Evolutionary conservation across 768 basidiomycete species (phyloP).

Genomic region (Dacryopinax spathularia): DNA sequence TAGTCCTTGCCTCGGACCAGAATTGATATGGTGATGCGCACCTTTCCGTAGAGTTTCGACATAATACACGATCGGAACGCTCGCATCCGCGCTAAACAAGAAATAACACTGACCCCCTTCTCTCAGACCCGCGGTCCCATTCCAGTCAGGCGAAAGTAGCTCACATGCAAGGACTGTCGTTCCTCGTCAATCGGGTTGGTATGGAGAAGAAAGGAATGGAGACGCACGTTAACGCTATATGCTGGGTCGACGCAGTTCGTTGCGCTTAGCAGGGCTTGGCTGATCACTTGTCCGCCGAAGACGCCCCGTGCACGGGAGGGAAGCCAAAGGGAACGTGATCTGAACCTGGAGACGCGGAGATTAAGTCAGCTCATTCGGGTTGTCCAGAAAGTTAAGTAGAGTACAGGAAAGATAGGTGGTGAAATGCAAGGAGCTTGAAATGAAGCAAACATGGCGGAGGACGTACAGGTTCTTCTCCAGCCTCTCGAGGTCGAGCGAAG

Average conservation of each 20-base stretch:
- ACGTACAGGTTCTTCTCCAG: conserved; percentile 49
- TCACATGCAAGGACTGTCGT: conserved; percentile 54
- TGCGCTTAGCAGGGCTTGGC: conserved; percentile 69
- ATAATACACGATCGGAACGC: conserved; percentile 60
- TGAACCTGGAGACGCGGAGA: conserved; percentile 35
- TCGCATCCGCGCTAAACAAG: conserved; percentile 54
- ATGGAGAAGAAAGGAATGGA: not conserved
- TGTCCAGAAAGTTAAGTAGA: too few relatives aligned
- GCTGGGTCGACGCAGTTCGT: conserved; percentile 54
- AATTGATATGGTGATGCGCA: not conserved
- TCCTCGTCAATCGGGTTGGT: not conserved
- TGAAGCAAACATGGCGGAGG: not conserved
- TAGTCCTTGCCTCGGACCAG: too few relatives aligned
- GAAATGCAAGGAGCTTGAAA: not conserved
- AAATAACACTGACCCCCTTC: conserved; percentile 83
- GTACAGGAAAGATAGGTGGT: too few relatives aligned
- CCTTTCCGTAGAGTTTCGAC: conserved; percentile 57
- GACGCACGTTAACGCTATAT: conserved; percentile 58
- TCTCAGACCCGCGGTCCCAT: conserved; percentile 6
- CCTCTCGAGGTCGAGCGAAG: conserved; percentile 62
- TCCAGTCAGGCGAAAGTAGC: conserved; percentile 16
- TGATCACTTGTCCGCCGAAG: conserved; percentile 77
- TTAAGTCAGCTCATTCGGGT: too few relatives aligned
- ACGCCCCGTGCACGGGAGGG: conserved; percentile 54
- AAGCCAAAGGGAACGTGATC: conserved; percentile 58